Base-by-base conservation (phyloP, 75 land plant genomes). In the Pinus taeda region DNA sequence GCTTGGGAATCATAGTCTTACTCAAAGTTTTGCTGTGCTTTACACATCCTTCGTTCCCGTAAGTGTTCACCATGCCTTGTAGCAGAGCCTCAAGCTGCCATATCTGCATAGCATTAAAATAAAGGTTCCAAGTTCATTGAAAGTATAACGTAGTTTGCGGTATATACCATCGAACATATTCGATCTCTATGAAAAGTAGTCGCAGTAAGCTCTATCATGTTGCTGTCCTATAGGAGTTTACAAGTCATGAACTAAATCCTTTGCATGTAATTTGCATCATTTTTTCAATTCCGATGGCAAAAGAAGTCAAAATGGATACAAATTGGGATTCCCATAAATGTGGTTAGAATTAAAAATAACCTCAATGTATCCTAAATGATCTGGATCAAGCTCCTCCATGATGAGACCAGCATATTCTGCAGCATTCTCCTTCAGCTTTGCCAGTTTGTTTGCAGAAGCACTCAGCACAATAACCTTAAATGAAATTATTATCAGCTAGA, bases 311-410 rank as follows among this genome's bases (percentile, higher is more conserved):
- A 49, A 49, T 9, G 55, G 55, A 49, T 11, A 49, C 55, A 49
- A 11, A 49, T 49, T 49, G 55, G 12, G 11, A 49, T 49, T 49
- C 55, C 55, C 9, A 49, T 49, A 45, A 39, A 39, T 6, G 1
- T 45, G 55, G 55, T 49, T 9, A 9, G 55, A 49, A 9, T 49
- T 49, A 49, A 11, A 49, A 49, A 49, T 49, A 9, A 93, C 96
- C 92, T 93, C 96, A 75, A 93, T 91, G 60, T 89, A 89, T 12
- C 96, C 96, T 2, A 58, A 77, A 42, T 87, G 81, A 60, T 93
- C 93, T 11, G 93, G 95, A 45, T 93, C 95, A 9, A 93, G 91
- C 75, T 93, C 93, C 74, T 93, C 95, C 95, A 93, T 93, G 78
- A 93, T 93, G 21, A 93, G 66, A 29, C 88, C 71, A 15, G 95